Evolutionary conservation across 2,329 filamentous ascomycete species (phyloP).

Genomic region (Pseudogymnoascus sp.): DNA sequence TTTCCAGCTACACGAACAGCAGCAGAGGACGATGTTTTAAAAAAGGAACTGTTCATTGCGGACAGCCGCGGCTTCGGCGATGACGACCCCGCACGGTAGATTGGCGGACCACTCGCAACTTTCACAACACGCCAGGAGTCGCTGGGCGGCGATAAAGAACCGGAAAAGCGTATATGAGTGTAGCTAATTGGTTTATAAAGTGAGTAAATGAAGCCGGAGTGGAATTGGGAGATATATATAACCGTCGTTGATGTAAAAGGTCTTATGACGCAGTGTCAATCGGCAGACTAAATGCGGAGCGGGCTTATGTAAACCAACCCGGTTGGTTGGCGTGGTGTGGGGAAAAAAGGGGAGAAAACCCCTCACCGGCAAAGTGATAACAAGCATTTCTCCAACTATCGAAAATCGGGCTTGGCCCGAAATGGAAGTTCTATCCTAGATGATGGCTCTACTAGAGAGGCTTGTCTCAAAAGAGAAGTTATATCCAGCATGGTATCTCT

Average conservation of each 20-base stretch:
- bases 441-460: background rate
- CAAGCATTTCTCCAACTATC: conserved; percentile 6
- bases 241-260: background rate
- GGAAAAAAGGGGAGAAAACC: background rate
- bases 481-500: background rate
- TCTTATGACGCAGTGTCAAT: conserved; percentile 5
- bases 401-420: background rate
- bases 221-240: background rate
- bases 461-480: background rate
- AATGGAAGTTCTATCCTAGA: background rate
- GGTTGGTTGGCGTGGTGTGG: background rate
- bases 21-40: background rate
- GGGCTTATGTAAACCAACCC: background rate
- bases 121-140: background rate
- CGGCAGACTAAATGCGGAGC: background rate
- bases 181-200: background rate
- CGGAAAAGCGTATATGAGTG: background rate
- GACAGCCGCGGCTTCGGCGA: background rate
- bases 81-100: background rate
- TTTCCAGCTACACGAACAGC: background rate
- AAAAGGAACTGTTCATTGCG: background rate
- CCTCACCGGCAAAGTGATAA: background rate
- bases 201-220: background rate
- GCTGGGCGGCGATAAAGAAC: conserved; percentile 3
- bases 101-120: background rate